Evolutionary conservation across 345 rosid species (phyloP).

Genomic region (Eucalyptus cloeziana): DNA sequence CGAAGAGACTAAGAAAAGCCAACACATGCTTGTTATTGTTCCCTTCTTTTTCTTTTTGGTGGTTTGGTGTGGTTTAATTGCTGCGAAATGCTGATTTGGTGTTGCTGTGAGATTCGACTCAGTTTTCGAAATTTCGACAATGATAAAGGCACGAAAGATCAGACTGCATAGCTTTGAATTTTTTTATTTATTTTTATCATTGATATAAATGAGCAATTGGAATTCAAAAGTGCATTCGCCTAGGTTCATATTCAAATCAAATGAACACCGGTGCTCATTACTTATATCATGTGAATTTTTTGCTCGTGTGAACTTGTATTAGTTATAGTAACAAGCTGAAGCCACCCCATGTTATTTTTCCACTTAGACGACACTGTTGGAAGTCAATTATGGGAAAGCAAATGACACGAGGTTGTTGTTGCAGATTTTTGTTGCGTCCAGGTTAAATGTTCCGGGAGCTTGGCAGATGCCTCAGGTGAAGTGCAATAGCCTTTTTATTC

Average conservation of each 20-base stretch:
- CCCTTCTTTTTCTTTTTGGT: neutral
- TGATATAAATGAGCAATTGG: neutral
- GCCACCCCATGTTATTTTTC: neutral
- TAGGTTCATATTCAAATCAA: neutral
- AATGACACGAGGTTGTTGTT: neutral
- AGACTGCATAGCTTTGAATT: neutral
- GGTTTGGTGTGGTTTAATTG: neutral
- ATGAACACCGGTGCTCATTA: neutral
- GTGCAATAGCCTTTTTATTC: neutral
- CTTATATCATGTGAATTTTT: neutral
- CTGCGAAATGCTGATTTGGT: neutral
- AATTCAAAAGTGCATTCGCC: neutral
- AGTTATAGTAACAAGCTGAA: neutral
- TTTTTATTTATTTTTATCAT: neutral
- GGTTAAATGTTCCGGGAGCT: conserved; percentile 98
- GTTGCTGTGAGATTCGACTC: neutral
- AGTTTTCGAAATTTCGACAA: neutral
- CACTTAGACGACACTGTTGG: neutral
- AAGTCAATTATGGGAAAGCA: neutral
- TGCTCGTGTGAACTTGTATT: neutral
- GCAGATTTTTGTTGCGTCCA: conserved; percentile 94
- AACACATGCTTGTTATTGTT: neutral
- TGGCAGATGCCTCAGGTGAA: conserved; percentile 99
- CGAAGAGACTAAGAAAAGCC: neutral
- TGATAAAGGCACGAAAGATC: neutral